These are phyloP conservation scores for Xylaria curta DNA, from an alignment of 495 filamentous ascomycete species.

Conservation along the genomic window DNA sequence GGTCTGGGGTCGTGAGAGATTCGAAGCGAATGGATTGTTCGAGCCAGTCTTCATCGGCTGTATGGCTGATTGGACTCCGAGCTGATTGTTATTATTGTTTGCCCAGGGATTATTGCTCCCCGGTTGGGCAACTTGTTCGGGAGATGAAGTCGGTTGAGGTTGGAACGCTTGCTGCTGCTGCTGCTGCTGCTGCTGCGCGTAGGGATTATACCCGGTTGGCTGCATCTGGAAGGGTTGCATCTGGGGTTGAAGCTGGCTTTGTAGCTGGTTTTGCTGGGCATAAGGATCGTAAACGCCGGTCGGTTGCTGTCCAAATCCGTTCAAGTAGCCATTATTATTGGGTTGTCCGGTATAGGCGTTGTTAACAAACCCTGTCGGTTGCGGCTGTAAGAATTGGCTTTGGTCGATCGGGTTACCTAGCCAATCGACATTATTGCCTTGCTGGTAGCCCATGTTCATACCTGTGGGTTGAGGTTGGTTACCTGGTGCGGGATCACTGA, in stretches of 20 bases:
- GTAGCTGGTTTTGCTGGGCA: slow-evolving; percentile 64
- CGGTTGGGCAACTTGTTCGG: slow-evolving; percentile 66
- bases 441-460: slow-evolving; percentile 96
- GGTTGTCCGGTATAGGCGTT: slow-evolving; percentile 80
- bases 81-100: slow-evolving; percentile 51
- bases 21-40: slow-evolving; percentile 90
- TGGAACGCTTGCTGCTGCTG: slow-evolving; percentile 47
- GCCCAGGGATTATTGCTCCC: slow-evolving; percentile 90
- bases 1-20: slow-evolving; percentile 52
- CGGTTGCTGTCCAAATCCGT: slow-evolving; percentile 48
- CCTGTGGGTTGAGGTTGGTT: slow-evolving; percentile 78
- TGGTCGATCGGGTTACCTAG: slow-evolving; percentile 89
- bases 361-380: slow-evolving; percentile 84
- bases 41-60: slow-evolving; percentile 81
- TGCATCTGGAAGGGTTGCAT: slow-evolving; percentile 47
- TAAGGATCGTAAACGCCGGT: slow-evolving; percentile 53
- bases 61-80: slow-evolving; percentile 51
- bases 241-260: slow-evolving; percentile 55
- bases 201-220: slow-evolving; percentile 55
- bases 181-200: slow-evolving; percentile 48
- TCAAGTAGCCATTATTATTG: slow-evolving; percentile 57
- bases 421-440: slow-evolving; percentile 94
- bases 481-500: slow-evolving; percentile 67
- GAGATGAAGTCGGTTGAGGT: slow-evolving; percentile 56
- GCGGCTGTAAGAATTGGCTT: slow-evolving; percentile 64